Base-by-base conservation (phyloP, 495 filamentous ascomycete species). In the Penicillium coffeae region DNA sequence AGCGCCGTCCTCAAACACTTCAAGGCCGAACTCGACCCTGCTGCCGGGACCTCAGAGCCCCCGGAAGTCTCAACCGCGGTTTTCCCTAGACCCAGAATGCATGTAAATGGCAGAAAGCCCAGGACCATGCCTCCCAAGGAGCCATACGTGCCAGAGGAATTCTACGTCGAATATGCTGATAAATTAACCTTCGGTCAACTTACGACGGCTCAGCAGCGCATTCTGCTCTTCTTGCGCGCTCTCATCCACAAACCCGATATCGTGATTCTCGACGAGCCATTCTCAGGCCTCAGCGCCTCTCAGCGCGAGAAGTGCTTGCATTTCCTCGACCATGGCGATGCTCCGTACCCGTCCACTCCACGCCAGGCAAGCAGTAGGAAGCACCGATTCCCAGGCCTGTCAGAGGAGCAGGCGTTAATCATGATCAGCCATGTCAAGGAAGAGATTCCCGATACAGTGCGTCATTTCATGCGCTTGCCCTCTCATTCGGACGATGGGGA, bases 211-310 rank as follows among this genome's bases (percentile, higher is more conserved):
- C 82, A 89, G 1, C 93, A 98, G 65, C 83, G 90, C 18, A 74
- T 96, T 6, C 76, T 86, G 8, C 79, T 98, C 2, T 93, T 97
- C 65, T 70, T 97, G 21, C 82, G 94, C 6, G 87, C 92, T 13
- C 70, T 94, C 27, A 79, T 93, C 54, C 86, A 90, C 52, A 78
- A 78, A 45, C 89, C 90, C 0, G 92, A 96, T 50, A 78, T 98
- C 36, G 76, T 97, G 22, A 87, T 98, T 32, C 79, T 97, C 2
- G 93, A 97, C 57, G 93, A 98, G 66, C 83, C 93, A 0, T 94
- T 95, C 57, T 89, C 87, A 37, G 90, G 92, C 21, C 89, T 98
- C 82, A 83, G 91, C 49, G 82, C 85, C 33, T 74, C 72, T 0
- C 79, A 93, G n/a, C 77, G 90, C 12, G 85, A 95, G 56, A 90